Evolutionary conservation across 331 rosid genomes (phyloP).

Genomic region (Prunus yedoensis): DNA sequence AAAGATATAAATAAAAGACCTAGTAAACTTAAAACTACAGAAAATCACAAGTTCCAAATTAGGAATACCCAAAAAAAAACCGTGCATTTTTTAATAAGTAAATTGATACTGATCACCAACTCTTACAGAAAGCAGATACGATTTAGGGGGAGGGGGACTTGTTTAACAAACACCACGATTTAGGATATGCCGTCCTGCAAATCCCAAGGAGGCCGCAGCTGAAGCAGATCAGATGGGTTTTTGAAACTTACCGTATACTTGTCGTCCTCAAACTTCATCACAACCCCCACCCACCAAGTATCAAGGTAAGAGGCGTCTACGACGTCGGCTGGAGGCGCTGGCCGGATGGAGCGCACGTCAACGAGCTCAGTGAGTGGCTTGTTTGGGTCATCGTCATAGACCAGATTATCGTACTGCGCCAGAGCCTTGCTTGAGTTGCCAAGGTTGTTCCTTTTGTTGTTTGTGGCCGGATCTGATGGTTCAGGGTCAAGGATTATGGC

Average conservation of each 20-base stretch:
- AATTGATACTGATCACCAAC: neutral
- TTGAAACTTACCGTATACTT: conserved; percentile 1
- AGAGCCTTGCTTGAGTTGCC: neutral
- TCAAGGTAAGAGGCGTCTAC: conserved; percentile 2
- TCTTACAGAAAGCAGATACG: neutral
- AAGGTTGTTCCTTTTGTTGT: neutral
- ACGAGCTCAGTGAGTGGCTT: conserved; percentile 2
- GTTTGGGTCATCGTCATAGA: neutral
- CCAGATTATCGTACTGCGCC: neutral
- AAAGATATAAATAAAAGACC: neutral
- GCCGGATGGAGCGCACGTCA: neutral
- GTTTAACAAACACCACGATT: neutral
- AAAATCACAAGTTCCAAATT: neutral
- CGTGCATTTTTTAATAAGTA: neutral
- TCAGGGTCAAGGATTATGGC: conserved; percentile 4
- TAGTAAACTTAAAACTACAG: neutral
- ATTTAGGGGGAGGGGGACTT: neutral
- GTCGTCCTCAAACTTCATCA: neutral
- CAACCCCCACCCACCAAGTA: conserved; percentile 15
- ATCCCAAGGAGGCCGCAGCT: conserved; percentile 20
- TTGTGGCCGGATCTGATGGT: neutral
- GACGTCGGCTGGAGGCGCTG: conserved; percentile 5
- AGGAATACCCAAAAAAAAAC: neutral
- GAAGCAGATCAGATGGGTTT: conserved; percentile 4
- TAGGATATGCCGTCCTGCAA: conserved; percentile 2